Evolutionary conservation across 257 asterid species (phyloP).

Genomic region (Paulownia fortunei): DNA sequence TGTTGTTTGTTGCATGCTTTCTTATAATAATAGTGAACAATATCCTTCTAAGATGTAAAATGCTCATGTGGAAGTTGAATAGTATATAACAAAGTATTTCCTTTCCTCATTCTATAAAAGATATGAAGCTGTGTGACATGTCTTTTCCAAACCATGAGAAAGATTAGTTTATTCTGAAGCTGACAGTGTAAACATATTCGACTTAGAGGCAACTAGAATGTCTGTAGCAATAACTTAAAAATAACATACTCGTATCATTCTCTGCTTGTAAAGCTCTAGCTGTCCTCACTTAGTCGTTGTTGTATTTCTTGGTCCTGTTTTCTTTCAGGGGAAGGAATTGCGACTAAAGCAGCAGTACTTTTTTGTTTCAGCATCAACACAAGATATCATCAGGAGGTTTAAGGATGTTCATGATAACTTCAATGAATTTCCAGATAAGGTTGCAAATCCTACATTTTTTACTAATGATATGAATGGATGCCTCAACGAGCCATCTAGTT

Average conservation of each 20-base stretch:
- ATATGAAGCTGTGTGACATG: neutral
- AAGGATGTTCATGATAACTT: slow-evolving; percentile 49
- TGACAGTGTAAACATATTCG: too few species aligned
- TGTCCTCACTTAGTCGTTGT: neutral
- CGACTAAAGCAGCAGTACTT: slow-evolving; percentile 60
- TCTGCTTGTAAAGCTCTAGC: neutral
- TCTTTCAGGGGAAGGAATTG: slow-evolving; percentile 58
- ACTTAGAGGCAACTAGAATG: neutral
- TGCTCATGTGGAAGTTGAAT: too few species aligned
- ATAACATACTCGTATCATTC: neutral
- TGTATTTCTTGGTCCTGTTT: neutral
- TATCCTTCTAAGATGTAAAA: neutral
- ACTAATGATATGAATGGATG: neutral
- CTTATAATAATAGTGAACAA: neutral
- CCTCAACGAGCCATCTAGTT: neutral
- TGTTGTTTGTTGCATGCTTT: neutral
- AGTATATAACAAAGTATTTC: too few species aligned
- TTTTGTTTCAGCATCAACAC: slow-evolving; percentile 60
- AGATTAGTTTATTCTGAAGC: too few species aligned
- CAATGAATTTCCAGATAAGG: slow-evolving; percentile 58
- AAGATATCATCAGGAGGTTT: slow-evolving; percentile 52
- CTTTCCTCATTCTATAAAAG: too few species aligned
- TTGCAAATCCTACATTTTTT: slow-evolving; percentile 10
- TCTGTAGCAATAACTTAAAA: neutral
- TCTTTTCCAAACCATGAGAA: neutral